A percentile compares a stretch with the other conserved stretches of the same genome.
These are phyloP conservation scores for Stephania cephalantha DNA, from an alignment of 164 flowering plant genomes.

Conservation along the genomic window DNA sequence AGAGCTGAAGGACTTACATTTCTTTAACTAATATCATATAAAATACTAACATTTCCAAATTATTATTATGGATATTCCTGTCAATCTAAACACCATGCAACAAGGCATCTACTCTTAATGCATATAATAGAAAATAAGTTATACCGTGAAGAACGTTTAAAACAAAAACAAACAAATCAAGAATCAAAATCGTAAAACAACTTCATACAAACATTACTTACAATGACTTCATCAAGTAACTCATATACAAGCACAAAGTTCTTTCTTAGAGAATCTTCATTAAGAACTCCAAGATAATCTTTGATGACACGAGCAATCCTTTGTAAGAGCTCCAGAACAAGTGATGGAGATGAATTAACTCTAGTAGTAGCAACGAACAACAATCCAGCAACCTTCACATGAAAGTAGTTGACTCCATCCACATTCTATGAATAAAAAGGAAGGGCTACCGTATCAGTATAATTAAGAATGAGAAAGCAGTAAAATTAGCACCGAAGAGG, in stretches of 20 bases:
- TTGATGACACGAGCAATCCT: conserved; percentile 92
- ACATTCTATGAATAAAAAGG: conserved; percentile 46
- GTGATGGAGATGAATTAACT: conserved; percentile 76
- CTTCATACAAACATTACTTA: conserved; percentile 29
- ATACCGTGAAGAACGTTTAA: background rate
- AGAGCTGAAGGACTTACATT: background rate
- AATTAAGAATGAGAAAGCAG: background rate
- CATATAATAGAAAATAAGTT: background rate
- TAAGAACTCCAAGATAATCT: conserved; percentile 93
- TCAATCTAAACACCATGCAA: background rate
- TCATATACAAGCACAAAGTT: conserved; percentile 98
- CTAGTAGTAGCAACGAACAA: conserved; percentile 95
- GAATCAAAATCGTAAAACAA: background rate
- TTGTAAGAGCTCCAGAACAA: conserved; percentile 86
- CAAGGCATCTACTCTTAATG: background rate
- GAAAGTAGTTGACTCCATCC: conserved; percentile 96
- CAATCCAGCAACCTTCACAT: conserved; percentile 91
- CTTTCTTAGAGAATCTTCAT: conserved; percentile 86
- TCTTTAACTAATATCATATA: background rate
- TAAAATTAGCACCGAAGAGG: background rate
- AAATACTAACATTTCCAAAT: background rate
- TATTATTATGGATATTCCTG: background rate
- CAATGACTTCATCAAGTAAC: conserved; percentile 93
- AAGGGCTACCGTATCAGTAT: conserved; percentile 4
- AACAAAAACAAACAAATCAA: background rate